phyloP scores from a whole-genome alignment of 2,329 filamentous ascomycete species.

The Ramularia collo-cygni region DNA sequence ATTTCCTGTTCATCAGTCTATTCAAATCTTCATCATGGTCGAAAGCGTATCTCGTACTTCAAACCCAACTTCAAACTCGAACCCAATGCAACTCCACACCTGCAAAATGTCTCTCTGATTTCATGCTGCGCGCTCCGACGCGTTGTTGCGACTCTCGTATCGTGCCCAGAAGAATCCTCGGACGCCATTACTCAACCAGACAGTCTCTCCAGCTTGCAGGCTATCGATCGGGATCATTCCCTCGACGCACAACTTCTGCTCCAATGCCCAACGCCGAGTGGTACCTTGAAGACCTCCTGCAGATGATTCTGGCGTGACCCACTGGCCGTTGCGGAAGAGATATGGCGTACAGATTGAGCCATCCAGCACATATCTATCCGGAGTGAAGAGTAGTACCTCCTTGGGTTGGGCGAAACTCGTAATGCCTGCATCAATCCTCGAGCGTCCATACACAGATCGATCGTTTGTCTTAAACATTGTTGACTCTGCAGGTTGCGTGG shows the following conservation, averaged over 20 bases:
- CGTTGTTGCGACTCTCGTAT: slow-evolving; percentile 10
- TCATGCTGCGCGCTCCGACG: background rate
- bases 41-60: too few relatives aligned
- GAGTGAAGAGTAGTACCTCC: slow-evolving; percentile 72
- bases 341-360: slow-evolving; percentile 74
- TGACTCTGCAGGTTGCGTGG: slow-evolving; percentile 52
- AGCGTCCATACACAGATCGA: slow-evolving; percentile 63
- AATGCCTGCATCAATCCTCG: slow-evolving; percentile 56
- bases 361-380: slow-evolving; percentile 67
- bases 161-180: slow-evolving; percentile 56
- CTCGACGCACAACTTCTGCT: slow-evolving; percentile 60
- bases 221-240: slow-evolving; percentile 53
- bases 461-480: slow-evolving; percentile 82
- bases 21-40: too few relatives aligned
- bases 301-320: slow-evolving; percentile 66
- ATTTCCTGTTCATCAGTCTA: too few relatives aligned
- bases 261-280: slow-evolving; percentile 74
- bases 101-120: too few relatives aligned
- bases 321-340: slow-evolving; percentile 63
- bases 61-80: too few relatives aligned
- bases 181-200: slow-evolving; percentile 85
- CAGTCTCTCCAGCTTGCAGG: slow-evolving; percentile 64
- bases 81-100: too few relatives aligned
- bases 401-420: slow-evolving; percentile 34
- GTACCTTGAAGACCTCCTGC: slow-evolving; percentile 79